Evolutionary conservation across 345 rosid genomes (phyloP).

Genomic region (Triadica sebifera): DNA sequence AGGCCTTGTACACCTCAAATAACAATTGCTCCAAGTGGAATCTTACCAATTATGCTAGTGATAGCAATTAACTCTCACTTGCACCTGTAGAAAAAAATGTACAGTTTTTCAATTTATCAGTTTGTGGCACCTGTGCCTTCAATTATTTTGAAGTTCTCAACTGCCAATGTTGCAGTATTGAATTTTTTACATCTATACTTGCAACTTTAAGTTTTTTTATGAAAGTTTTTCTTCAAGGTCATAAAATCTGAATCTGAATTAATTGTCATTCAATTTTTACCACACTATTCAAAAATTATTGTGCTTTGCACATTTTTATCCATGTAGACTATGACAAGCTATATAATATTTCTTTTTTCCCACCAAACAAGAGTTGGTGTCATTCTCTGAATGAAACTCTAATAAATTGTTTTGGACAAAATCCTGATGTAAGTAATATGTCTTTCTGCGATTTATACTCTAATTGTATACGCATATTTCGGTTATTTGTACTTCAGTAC

Average conservation of each 20-base stretch:
- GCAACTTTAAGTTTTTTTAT: too few species aligned
- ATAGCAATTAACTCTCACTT: neutral
- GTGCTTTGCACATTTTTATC: neutral
- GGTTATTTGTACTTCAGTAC: too few species aligned
- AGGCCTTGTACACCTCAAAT: neutral
- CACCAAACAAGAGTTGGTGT: conserved; percentile 63
- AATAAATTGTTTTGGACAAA: conserved; percentile 73
- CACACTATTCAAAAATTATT: neutral
- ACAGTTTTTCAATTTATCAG: neutral
- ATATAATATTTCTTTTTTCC: neutral
- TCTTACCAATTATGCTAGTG: neutral
- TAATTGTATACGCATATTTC: too few species aligned
- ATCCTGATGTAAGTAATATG: conserved; percentile 52
- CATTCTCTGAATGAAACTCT: conserved; percentile 70
- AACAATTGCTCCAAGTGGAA: neutral
- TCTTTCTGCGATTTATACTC: neutral
- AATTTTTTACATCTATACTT: neutral
- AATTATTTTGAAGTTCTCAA: neutral
- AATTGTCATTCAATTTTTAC: neutral
- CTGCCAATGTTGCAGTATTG: neutral
- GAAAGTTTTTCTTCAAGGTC: neutral
- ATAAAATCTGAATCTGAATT: neutral
- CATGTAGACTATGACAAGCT: neutral
- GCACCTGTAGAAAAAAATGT: neutral
- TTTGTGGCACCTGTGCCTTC: neutral